Evolutionary conservation across 2,329 filamentous ascomycete species (phyloP).

Genomic region (Paraphoma sp.): DNA sequence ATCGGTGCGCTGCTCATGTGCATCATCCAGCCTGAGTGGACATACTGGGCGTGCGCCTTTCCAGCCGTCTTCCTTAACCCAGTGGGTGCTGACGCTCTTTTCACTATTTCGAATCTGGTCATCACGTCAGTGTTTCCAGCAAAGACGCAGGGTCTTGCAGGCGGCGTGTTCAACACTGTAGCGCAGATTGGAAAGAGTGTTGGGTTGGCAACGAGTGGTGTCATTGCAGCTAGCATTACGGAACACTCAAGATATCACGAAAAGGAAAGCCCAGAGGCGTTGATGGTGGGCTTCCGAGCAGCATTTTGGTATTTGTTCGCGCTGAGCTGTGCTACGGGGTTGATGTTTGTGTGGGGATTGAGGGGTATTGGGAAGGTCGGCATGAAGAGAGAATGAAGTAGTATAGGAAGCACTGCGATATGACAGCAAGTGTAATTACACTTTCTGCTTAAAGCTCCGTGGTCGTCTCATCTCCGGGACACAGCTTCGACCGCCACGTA

Average conservation of each 20-base stretch:
- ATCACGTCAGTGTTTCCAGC: constrained; percentile 52
- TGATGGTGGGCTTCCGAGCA: constrained; percentile 52
- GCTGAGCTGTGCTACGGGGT: constrained; percentile 34
- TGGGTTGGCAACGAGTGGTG: constrained; percentile 47
- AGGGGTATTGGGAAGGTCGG: constrained; percentile 54
- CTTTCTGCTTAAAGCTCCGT: neutral
- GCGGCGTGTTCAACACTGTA: constrained; percentile 55
- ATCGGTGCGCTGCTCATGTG: constrained; percentile 56
- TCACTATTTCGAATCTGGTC: constrained; percentile 53
- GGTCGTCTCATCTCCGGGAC: neutral
- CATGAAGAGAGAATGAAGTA: constrained; percentile 45
- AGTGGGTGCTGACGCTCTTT: constrained; percentile 53
- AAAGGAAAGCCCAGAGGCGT: constrained; percentile 41
- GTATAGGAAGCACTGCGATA: neutral
- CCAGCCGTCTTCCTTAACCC: constrained; percentile 53
- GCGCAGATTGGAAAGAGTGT: constrained; percentile 53
- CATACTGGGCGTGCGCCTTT: constrained; percentile 58
- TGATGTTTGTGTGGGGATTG: constrained; percentile 49
- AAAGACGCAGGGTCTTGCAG: constrained; percentile 52
- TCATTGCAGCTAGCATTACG: constrained; percentile 45
- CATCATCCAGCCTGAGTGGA: constrained; percentile 52
- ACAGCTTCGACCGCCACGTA: neutral
- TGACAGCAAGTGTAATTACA: neutral
- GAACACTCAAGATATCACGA: constrained; percentile 24
- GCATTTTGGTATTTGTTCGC: constrained; percentile 54